Evolutionary conservation across 202 grass and related monocot species (phyloP), one percentile per base, ranked within the genome.

Genomic region (Musa balbisiana): DNA sequence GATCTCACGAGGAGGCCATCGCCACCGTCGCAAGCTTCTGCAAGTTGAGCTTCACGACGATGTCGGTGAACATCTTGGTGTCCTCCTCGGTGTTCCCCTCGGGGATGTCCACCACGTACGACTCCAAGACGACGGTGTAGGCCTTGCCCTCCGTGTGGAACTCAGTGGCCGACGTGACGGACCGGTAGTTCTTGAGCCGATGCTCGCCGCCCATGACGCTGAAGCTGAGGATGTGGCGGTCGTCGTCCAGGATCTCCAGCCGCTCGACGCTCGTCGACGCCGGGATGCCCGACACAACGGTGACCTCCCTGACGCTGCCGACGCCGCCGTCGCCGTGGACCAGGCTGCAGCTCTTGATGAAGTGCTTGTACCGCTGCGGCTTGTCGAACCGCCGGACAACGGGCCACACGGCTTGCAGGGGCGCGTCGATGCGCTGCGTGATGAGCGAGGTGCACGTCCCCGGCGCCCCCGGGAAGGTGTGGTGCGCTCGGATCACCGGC

Each of bases 341-440:
- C 19, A 96, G 54, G 4, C 62, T 77, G 77, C 83, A 85, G 33
- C 87, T 84, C 77, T 88, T 92, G 85, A 96, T 88, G 89, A 96
- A 96, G 85, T 96, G 87, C 81, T 96, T 96, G 87, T 96, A 96
- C 5, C 92, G 83, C 86, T 96, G 85, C n/a, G 92, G 92, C 43
- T 15, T 64, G 60, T 21, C 81, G 77, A 96, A 96, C 8, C 82
- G 74, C 24, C 89, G 85, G 2, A 96, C 89, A 74, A 96, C 87
- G 62, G 85, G 81, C 92, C 92, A 96, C 55, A 96, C 92, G 10
- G 77, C 83, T 49, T 62, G 15, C 10, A 96, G 85, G 20, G 92
- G 92, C 49, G 92, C 92, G 4, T 83, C 81, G 27, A 92, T 86
- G 17, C 87, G 83, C 83, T 96, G 89, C 69, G 81, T 83, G 74